phyloP scores from a whole-genome alignment of 495 filamentous ascomycete species.

The Schizothecium vesticola region DNA sequence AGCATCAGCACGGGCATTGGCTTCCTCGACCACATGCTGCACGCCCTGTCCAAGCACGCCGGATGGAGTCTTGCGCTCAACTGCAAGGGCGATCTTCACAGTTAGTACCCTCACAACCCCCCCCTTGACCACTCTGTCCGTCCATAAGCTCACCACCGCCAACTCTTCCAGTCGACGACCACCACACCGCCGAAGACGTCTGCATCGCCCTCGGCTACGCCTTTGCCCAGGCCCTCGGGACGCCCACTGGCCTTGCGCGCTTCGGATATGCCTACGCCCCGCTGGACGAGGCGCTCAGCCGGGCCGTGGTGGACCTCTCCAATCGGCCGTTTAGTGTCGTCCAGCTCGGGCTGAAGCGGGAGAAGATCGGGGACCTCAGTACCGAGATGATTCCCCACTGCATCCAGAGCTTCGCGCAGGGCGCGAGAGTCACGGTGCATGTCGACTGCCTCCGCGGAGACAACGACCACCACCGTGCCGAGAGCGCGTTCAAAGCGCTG shows the following conservation, averaged over 20 bases:
- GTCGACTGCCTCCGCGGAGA: constrained; percentile 81
- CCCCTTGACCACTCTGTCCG: neutral
- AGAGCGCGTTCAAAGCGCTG: constrained; percentile 96
- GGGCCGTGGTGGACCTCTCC: constrained; percentile 91
- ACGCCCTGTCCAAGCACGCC: constrained; percentile 90
- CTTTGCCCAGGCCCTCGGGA: constrained; percentile 71
- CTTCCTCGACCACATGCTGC: constrained; percentile 99
- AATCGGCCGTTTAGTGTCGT: constrained; percentile 82
- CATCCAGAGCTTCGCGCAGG: constrained; percentile 86
- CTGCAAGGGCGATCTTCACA: constrained; percentile 85
- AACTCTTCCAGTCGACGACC: constrained; percentile 74
- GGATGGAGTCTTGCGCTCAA: constrained; percentile 82
- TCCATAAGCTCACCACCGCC: neutral
- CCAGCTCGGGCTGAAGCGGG: constrained; percentile 72
- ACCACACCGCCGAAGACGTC: constrained; percentile 95
- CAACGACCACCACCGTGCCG: constrained; percentile 94
- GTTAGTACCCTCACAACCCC: constrained; percentile 45
- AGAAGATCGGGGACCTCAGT: constrained; percentile 90
- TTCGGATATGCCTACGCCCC: constrained; percentile 90
- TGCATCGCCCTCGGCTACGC: constrained; percentile 85
- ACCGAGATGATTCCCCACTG: constrained; percentile 98
- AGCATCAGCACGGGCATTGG: constrained; percentile 89
- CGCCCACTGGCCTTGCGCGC: constrained; percentile 72
- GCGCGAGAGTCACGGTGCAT: constrained; percentile 85
- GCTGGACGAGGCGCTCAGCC: constrained; percentile 89